A percentile compares a stretch with the other conserved stretches of the same genome.
These are phyloP conservation scores for Leishmania mexicana DNA, from an alignment of 208 protist genomes.

Conservation along the genomic window DNA sequence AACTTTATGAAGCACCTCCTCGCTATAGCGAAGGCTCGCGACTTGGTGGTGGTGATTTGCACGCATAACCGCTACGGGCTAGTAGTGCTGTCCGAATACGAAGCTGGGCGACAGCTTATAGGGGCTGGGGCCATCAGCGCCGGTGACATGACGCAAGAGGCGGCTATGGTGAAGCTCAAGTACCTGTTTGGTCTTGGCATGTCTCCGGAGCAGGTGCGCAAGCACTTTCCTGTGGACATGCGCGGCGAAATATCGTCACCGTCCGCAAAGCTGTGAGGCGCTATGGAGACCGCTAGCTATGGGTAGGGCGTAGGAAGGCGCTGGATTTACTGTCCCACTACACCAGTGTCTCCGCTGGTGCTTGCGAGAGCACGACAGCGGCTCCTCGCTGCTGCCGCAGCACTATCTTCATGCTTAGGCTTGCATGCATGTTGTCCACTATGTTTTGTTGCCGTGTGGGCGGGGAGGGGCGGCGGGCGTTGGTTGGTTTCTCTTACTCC, in stretches of 20 bases:
- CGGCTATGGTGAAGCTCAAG: slow-evolving; percentile 92
- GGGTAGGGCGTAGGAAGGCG: not conserved
- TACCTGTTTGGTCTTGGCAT: slow-evolving; percentile 77
- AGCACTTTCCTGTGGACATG: slow-evolving; percentile 34
- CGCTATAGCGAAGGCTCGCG: slow-evolving; percentile 51
- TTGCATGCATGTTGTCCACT: not conserved
- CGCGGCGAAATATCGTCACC: slow-evolving; percentile 6
- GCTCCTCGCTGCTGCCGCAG: not conserved
- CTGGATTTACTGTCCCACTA: not conserved
- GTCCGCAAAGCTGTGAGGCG: slow-evolving; percentile 1
- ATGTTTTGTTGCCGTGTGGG: not conserved
- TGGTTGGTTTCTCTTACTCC: not conserved
- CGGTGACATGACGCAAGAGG: slow-evolving; percentile 93
- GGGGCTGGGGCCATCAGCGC: slow-evolving; percentile 72
- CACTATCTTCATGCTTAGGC: not conserved
- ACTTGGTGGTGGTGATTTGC: slow-evolving; percentile 90
- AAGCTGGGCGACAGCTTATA: slow-evolving; percentile 58
- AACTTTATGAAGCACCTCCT: slow-evolving; percentile 77
- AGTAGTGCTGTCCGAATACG: slow-evolving; percentile 83
- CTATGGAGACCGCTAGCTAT: not conserved
- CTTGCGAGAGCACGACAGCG: not conserved
- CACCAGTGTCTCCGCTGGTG: too few relatives aligned
- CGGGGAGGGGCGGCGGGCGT: not conserved
- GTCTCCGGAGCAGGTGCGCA: slow-evolving; percentile 37
- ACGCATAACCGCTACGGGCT: slow-evolving; percentile 88